Conservation (phyloP, 2,329 filamentous ascomycete genomes). For the Monilinia fructigena region DNA sequence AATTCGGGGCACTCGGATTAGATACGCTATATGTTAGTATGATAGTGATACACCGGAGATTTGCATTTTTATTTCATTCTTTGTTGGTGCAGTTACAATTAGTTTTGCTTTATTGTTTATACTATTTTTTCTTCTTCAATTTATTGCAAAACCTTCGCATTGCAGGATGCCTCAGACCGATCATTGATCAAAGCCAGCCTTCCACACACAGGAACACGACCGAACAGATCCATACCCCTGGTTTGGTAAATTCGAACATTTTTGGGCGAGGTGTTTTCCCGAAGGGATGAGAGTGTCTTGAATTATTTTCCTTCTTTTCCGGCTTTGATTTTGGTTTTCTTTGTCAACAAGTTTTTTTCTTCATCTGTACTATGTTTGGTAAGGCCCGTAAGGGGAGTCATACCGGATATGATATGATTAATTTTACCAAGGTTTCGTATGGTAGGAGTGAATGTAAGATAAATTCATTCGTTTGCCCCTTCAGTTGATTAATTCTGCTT, state of each 20-base stretch:
- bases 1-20: slow-evolving; percentile 21
- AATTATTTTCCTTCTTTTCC: slow-evolving; percentile 20
- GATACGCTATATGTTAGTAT: slow-evolving; percentile 8
- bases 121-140: slow-evolving; percentile 1
- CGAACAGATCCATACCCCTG: slow-evolving; percentile 14
- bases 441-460: slow-evolving; percentile 20
- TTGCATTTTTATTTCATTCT: slow-evolving; percentile 5
- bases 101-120: slow-evolving; percentile 12
- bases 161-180: slow-evolving; percentile 4
- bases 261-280: slow-evolving; percentile 27
- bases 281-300: slow-evolving; percentile 35
- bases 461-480: slow-evolving; percentile 24
- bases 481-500: neutral
- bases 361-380: slow-evolving; percentile 14
- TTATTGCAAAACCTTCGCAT: slow-evolving; percentile 8
- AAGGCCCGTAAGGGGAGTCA: slow-evolving; percentile 9
- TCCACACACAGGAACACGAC: slow-evolving; percentile 13
- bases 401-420: slow-evolving; percentile 23
- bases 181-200: slow-evolving; percentile 17
- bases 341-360: slow-evolving; percentile 6
- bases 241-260: slow-evolving; percentile 25
- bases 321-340: slow-evolving; percentile 8
- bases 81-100: neutral
- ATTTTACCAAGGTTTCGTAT: slow-evolving; percentile 16
- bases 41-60: slow-evolving; percentile 10